Evolutionary conservation across 768 basidiomycete genomes (phyloP).

Genomic region (Boletus reticulatus): DNA sequence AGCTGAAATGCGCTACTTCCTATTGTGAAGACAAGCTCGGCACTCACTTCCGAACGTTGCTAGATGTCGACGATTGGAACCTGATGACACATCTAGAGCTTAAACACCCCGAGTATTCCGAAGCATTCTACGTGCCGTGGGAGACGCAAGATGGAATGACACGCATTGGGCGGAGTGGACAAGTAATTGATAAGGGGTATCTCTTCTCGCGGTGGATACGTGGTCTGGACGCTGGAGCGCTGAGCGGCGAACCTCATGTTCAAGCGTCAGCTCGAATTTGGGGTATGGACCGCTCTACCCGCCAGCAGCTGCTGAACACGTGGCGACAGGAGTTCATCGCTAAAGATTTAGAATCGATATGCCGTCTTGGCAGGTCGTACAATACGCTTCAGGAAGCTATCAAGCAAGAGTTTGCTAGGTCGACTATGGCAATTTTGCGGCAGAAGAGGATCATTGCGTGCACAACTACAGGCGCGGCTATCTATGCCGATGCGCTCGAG

Average conservation of each 20-base stretch:
- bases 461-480: constrained; percentile 70
- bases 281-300: constrained; percentile 32
- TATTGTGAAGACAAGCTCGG: constrained; percentile 32
- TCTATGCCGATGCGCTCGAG: constrained; percentile 45
- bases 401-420: constrained; percentile 32
- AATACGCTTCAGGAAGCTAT: constrained; percentile 36
- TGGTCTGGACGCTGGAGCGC: constrained; percentile 44
- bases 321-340: constrained; percentile 38
- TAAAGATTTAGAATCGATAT: constrained; percentile 33
- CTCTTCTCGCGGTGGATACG: constrained; percentile 46
- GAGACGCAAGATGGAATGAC: constrained; percentile 42
- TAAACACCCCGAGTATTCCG: constrained; percentile 39
- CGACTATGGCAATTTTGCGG: constrained; percentile 33
- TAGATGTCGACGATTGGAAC: constrained; percentile 27
- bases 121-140: constrained; percentile 43
- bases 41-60: not conserved
- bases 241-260: constrained; percentile 30
- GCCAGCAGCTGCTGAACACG: constrained; percentile 23
- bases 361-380: constrained; percentile 29
- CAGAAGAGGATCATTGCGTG: constrained; percentile 61
- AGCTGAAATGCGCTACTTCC: constrained; percentile 28
- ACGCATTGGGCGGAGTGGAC: constrained; percentile 41
- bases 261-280: constrained; percentile 33
- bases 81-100: constrained; percentile 46
- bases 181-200: constrained; percentile 36